These are phyloP conservation scores for Primulina tabacum DNA, from an alignment of 257 asterid species.

Conservation along the genomic window DNA sequence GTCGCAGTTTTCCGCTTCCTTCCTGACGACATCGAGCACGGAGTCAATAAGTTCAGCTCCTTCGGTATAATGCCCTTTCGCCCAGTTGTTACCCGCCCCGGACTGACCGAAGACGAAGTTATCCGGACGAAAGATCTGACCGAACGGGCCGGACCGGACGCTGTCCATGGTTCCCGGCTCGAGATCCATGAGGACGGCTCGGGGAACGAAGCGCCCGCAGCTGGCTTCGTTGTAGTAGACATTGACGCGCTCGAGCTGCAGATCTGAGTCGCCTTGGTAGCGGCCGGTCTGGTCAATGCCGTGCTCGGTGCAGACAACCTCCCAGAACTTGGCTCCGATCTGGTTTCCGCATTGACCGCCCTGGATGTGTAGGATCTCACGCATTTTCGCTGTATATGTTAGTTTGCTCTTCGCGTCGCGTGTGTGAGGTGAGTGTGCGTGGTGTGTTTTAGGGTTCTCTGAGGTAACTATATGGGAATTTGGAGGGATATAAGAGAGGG, in stretches of 20 bases:
- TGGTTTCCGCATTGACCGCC: slow-evolving; percentile 58
- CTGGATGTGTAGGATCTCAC: slow-evolving; percentile 51
- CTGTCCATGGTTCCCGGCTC: slow-evolving; percentile 61
- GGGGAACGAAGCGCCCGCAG: slow-evolving; percentile 48
- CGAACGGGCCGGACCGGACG: slow-evolving; percentile 48
- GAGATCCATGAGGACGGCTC: slow-evolving; percentile 55
- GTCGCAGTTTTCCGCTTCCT: slow-evolving; percentile 54
- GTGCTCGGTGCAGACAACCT: slow-evolving; percentile 51
- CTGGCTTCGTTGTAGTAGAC: slow-evolving; percentile 56
- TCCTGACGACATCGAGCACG: slow-evolving; percentile 52
- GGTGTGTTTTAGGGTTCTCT: not conserved
- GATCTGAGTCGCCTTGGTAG: slow-evolving; percentile 46
- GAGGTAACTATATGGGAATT: not conserved
- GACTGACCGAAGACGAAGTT: slow-evolving; percentile 56
- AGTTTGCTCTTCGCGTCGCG: not conserved
- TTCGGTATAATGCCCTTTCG: slow-evolving; percentile 52
- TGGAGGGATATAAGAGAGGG: not conserved
- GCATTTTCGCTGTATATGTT: slow-evolving; percentile 30
- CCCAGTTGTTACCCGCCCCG: slow-evolving; percentile 54
- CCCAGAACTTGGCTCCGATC: slow-evolving; percentile 58
- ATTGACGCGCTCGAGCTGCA: slow-evolving; percentile 52
- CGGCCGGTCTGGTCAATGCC: slow-evolving; percentile 56
- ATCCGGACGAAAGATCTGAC: slow-evolving; percentile 54
- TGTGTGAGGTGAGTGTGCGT: not conserved
- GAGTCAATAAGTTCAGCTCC: slow-evolving; percentile 54